Base-by-base conservation (phyloP, 768 basidiomycete species). In the Hygrophorus russula region DNA sequence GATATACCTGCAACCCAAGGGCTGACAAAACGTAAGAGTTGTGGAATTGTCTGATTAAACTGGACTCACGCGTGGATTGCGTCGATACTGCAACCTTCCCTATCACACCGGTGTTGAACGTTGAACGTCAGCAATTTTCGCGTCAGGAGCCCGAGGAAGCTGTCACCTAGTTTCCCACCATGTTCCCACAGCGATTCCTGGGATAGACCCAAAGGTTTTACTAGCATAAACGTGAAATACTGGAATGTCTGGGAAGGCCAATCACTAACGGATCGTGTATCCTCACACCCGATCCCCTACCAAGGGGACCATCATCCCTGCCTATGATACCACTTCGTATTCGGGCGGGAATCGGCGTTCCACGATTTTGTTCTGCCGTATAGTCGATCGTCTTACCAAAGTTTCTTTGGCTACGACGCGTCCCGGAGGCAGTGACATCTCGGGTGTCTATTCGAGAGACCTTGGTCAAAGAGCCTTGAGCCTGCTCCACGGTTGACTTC, bases 1-100 rank as follows among this genome's bases (percentile, higher is more conserved):
- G 79, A 68, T 35, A 96, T 93, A 0, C 92, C 92, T 29, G 75
- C 83, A 5, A 94, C 90, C 67, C 74, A 78, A 0, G 90, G 89
- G 2, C 86, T 91, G 50, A 20, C 15, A 37, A 11, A 31, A 18
- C 28, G 42, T 39, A 13, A 49, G 47, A 33, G 37, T 39, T 43
- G 15, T 49, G 39, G 18, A 43, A 31, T 12, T 12, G 15, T 29
- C 18, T 29, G n/a, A 15, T 14, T 38, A 17, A 44, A 37, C 39
- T 32, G 14, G 5, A 66, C 85, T 56, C 59, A 90, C 88, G 88
- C 89, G 51, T 94, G 91, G 46, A 94, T 66, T 5, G 90, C 71
- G 57, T 87, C 90, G 1, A 56, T 62, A 39, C 85, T 86, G 51
- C 89, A 92, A 8, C 52, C 75, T 44, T 62, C 69, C 65, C 89